Percentiles rank a stretch among this genome's conserved stretches.
These are phyloP conservation scores for Cyberlindnera veronae DNA, from an alignment of 805 yeast species.

Conservation along the genomic window DNA sequence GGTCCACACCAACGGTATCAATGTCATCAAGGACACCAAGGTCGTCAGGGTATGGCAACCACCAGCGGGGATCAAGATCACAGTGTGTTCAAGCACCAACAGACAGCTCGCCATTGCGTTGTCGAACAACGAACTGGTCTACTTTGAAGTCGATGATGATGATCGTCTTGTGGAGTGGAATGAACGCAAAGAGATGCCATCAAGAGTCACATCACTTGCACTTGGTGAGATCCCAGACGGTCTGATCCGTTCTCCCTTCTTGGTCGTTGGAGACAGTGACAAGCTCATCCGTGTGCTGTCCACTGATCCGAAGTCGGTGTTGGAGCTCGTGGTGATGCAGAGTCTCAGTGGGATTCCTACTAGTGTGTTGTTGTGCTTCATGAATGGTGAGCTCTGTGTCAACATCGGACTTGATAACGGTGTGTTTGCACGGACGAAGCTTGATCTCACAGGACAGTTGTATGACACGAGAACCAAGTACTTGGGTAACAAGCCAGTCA, in stretches of 20 bases:
- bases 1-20: conserved; percentile 65
- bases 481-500: conserved; percentile 66
- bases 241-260: conserved; percentile 46
- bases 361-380: conserved; percentile 30
- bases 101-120: conserved; percentile 69
- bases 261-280: conserved; percentile 73
- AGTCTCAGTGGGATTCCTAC: conserved; percentile 53
- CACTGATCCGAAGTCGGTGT: conserved; percentile 51
- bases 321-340: conserved; percentile 63
- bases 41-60: conserved; percentile 66
- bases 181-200: conserved; percentile 51
- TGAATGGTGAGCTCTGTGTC: conserved; percentile 33
- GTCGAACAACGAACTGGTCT: conserved; percentile 70
- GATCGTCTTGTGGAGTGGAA: conserved; percentile 71
- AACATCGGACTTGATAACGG: conserved; percentile 88
- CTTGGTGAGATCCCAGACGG: conserved; percentile 48
- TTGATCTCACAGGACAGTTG: conserved; percentile 63
- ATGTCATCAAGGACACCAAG: conserved; percentile 43
- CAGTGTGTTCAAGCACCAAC: conserved; percentile 57
- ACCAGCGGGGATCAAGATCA: conserved; percentile 68
- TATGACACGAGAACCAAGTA: conserved; percentile 65
- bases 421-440: conserved; percentile 58
- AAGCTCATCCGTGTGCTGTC: conserved; percentile 67
- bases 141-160: conserved; percentile 71
- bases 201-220: conserved; percentile 44